Conservation (phyloP, 2,329 filamentous ascomycete species). For the Colletotrichum sansevieriae region DNA sequence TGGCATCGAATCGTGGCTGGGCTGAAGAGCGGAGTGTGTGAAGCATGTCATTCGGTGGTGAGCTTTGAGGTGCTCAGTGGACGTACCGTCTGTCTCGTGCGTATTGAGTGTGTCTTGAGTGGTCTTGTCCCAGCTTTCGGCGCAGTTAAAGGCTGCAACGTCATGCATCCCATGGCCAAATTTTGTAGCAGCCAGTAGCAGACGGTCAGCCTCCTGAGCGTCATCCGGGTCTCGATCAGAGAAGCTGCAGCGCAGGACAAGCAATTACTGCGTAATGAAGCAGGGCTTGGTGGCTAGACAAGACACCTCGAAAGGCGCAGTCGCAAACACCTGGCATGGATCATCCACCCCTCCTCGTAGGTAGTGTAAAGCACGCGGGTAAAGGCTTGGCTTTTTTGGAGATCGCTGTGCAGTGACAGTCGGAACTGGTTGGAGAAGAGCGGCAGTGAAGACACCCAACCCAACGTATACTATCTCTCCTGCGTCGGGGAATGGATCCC, state of each 20-base stretch:
- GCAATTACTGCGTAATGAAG: conserved; percentile 7
- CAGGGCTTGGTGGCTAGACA: conserved; percentile 17
- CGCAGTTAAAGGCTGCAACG: conserved; percentile 24
- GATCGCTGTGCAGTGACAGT: conserved; percentile 16
- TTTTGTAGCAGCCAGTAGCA: not conserved
- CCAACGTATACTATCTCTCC: not conserved
- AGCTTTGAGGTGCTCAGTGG: conserved; percentile 19
- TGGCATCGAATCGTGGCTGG: conserved; percentile 19
- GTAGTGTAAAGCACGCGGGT: conserved; percentile 10
- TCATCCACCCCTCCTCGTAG: not conserved
- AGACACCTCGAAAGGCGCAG: conserved; percentile 14
- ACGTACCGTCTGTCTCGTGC: conserved; percentile 22
- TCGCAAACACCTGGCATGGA: conserved; percentile 3
- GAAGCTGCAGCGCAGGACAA: not conserved
- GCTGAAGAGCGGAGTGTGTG: conserved; percentile 16
- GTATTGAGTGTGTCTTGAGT: conserved; percentile 16
- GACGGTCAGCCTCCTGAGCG: not conserved
- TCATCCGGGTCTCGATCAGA: conserved; percentile 4
- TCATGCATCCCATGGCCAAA: conserved; percentile 36
- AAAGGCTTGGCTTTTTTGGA: conserved; percentile 27
- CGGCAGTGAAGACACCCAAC: conserved; percentile 27
- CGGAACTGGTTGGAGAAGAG: conserved; percentile 2
- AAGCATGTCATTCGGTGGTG: conserved; percentile 16
- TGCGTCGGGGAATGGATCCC: not conserved
- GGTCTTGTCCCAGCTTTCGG: conserved; percentile 38